Evolutionary conservation across 495 filamentous ascomycete genomes (phyloP).

Genomic region (Penicillium lividum): DNA sequence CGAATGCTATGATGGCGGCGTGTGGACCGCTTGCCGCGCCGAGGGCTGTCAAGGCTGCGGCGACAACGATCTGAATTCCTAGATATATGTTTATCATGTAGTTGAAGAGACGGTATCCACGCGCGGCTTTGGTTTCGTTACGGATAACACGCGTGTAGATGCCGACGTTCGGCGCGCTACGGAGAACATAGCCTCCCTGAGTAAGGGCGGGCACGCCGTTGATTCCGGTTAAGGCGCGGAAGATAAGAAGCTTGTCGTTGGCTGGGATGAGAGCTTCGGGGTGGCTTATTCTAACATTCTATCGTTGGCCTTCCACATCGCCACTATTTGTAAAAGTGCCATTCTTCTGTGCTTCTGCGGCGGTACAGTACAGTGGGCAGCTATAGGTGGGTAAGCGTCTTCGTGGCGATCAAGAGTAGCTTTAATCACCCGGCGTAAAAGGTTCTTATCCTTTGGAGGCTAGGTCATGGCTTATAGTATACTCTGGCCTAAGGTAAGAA

Average conservation of each 20-base stretch:
- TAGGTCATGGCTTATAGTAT: neutral
- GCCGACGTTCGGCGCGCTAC: slow-evolving; percentile 56
- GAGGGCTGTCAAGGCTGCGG: slow-evolving; percentile 62
- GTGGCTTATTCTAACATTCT: slow-evolving; percentile 23
- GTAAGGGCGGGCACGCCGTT: slow-evolving; percentile 43
- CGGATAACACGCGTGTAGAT: slow-evolving; percentile 59
- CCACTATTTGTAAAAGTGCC: neutral
- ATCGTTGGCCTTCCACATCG: slow-evolving; percentile 18
- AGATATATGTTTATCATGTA: slow-evolving; percentile 58
- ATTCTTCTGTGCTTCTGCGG: slow-evolving; percentile 11
- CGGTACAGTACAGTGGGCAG: slow-evolving; percentile 21
- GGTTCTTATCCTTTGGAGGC: slow-evolving; percentile 11
- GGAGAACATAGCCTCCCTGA: slow-evolving; percentile 35
- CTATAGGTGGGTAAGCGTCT: slow-evolving; percentile 21
- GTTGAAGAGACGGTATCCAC: slow-evolving; percentile 38
- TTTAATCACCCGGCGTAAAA: slow-evolving; percentile 21
- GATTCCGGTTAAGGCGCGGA: slow-evolving; percentile 49
- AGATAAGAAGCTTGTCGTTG: slow-evolving; percentile 49
- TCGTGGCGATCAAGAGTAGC: slow-evolving; percentile 25
- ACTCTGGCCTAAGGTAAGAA: neutral
- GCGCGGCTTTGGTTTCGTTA: slow-evolving; percentile 51
- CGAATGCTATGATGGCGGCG: slow-evolving; percentile 59
- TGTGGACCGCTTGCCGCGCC: slow-evolving; percentile 59
- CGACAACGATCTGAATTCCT: slow-evolving; percentile 60
- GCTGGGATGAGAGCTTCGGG: slow-evolving; percentile 36